Evolutionary conservation across 176 grass and related monocot species (phyloP).

Genomic region (Tillandsia leiboldiana): DNA sequence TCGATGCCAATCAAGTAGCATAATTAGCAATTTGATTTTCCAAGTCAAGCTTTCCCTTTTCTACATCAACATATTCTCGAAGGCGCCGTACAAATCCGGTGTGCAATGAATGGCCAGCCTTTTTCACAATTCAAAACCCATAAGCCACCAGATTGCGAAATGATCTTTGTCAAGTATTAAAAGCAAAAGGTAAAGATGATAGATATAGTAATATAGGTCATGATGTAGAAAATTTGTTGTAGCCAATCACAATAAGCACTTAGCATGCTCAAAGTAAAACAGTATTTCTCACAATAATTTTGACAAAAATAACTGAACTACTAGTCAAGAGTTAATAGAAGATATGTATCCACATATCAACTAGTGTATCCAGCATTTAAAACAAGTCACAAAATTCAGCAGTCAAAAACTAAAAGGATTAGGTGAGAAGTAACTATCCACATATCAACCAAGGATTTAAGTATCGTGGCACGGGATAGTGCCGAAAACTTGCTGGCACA

Average conservation of each 20-base stretch:
- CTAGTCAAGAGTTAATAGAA: too few species aligned
- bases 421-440: too few species aligned
- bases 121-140: slow-evolving; percentile 4
- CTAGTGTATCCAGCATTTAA: too few species aligned
- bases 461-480: too few species aligned
- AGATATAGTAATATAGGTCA: neutral
- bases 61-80: neutral
- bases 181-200: neutral
- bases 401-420: too few species aligned
- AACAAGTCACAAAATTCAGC: too few species aligned
- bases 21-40: too few species aligned
- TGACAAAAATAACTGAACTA: neutral
- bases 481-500: too few species aligned
- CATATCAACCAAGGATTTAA: too few species aligned
- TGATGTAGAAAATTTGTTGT: neutral
- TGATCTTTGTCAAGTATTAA: neutral
- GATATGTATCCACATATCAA: too few species aligned
- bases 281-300: neutral
- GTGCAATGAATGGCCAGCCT: slow-evolving; percentile 34
- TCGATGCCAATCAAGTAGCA: too few species aligned
- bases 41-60: too few species aligned
- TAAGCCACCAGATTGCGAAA: neutral
- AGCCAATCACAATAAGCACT: neutral
- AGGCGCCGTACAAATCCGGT: slow-evolving; percentile 20
- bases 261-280: neutral